Percentiles rank a stretch among this genome's conserved stretches.
Evolutionary conservation across 345 rosid species (phyloP).

Genomic region (Rhodamnia argentea): DNA sequence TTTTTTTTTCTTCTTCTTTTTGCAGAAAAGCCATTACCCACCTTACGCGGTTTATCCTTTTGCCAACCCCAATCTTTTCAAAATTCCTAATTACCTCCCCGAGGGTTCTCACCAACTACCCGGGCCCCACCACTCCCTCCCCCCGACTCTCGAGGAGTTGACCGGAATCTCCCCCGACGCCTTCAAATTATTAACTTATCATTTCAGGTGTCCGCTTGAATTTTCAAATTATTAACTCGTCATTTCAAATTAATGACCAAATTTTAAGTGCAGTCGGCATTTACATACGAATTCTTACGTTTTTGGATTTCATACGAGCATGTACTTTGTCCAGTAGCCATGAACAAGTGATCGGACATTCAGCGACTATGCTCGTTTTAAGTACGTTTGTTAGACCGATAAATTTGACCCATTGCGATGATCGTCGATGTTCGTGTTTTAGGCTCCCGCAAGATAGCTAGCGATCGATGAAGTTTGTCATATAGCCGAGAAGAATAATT

Average conservation of each 20-base stretch:
- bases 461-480: background rate
- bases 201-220: background rate
- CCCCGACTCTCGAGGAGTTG: background rate
- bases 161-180: background rate
- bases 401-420: background rate
- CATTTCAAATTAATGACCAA: background rate
- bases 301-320: background rate
- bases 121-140: background rate
- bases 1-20: fast-evolving
- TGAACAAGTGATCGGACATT: fast-evolving
- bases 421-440: fast-evolving
- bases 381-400: background rate
- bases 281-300: background rate
- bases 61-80: background rate
- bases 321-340: background rate
- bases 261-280: background rate
- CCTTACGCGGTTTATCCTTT: background rate
- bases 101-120: background rate
- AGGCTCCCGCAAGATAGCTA: background rate
- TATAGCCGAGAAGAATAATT: background rate
- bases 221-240: background rate
- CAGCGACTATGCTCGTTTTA: background rate
- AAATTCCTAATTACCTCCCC: background rate
- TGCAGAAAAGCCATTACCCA: background rate
- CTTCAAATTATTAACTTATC: background rate